Conservation (phyloP, 805 yeast genomes). For the Phaffomyces opuntiae region DNA sequence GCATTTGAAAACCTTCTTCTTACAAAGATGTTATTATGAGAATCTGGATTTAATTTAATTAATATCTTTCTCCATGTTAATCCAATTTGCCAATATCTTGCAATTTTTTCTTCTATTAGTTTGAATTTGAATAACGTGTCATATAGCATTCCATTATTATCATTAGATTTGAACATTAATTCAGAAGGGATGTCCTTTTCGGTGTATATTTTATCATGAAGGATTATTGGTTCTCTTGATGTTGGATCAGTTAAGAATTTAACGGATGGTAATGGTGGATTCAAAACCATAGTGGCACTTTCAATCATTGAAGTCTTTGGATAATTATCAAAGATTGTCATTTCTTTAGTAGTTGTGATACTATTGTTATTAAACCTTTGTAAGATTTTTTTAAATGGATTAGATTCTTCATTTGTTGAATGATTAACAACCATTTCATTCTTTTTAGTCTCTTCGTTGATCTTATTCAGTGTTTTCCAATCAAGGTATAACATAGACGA, state of each 20-base stretch:
- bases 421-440: background rate
- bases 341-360: background rate
- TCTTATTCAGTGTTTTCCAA: slow-evolving; percentile 25
- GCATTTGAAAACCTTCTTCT: slow-evolving; percentile 71
- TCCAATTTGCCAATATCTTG: slow-evolving; percentile 60
- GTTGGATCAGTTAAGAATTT: slow-evolving; percentile 59
- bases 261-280: slow-evolving; percentile 65
- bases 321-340: slow-evolving; percentile 22
- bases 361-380: slow-evolving; percentile 16
- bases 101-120: slow-evolving; percentile 57
- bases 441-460: slow-evolving; percentile 6
- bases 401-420: slow-evolving; percentile 21
- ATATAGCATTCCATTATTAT: slow-evolving; percentile 23
- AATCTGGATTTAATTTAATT: slow-evolving; percentile 63
- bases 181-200: slow-evolving; percentile 40
- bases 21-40: slow-evolving; percentile 70
- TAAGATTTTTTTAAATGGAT: slow-evolving; percentile 41
- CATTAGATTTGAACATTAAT: slow-evolving; percentile 6
- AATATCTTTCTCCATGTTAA: slow-evolving; percentile 68
- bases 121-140: slow-evolving; percentile 35
- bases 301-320: slow-evolving; percentile 67
- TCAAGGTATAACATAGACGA: slow-evolving; percentile 63
- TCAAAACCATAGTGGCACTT: slow-evolving; percentile 56
- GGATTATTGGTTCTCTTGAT: slow-evolving; percentile 47
- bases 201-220: slow-evolving; percentile 63